Conservation (phyloP, 768 basidiomycete genomes). For the Xerocomellus chrysenteron region DNA sequence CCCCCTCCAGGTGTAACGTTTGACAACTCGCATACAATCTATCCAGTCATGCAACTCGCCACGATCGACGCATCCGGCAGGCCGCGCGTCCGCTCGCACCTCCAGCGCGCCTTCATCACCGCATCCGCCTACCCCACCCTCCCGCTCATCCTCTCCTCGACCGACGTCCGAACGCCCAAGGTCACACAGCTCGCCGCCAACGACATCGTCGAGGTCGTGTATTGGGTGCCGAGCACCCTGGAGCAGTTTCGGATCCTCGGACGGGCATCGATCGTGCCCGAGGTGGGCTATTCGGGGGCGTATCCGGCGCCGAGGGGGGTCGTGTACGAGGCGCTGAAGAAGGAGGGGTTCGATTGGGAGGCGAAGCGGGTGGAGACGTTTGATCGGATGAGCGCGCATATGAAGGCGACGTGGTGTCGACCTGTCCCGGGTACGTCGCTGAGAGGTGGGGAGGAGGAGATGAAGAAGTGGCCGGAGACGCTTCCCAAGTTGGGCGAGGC, state of each 20-base stretch:
- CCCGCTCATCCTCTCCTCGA: constrained; percentile 65
- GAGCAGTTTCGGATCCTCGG: constrained; percentile 78
- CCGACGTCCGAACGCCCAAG: constrained; percentile 75
- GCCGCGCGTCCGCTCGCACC: constrained; percentile 64
- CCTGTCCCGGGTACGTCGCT: constrained; percentile 63
- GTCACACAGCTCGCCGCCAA: constrained; percentile 32
- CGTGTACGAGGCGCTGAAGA: constrained; percentile 33
- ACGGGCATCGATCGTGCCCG: constrained; percentile 53
- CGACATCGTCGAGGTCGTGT: constrained; percentile 54
- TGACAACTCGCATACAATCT: not conserved
- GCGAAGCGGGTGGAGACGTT: constrained; percentile 59
- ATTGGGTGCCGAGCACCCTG: constrained; percentile 67
- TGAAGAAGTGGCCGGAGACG: constrained; percentile 58
- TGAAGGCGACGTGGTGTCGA: constrained; percentile 73
- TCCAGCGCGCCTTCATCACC: constrained; percentile 60
- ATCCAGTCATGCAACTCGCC: constrained; percentile 55
- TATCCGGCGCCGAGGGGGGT: constrained; percentile 21
- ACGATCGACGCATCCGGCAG: constrained; percentile 27
- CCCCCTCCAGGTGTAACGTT: not conserved
- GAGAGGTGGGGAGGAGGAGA: constrained; percentile 51
- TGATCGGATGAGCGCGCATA: constrained; percentile 51
- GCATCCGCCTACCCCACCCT: constrained; percentile 41
- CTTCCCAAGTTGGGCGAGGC: constrained; percentile 50
- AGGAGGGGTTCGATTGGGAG: constrained; percentile 57
- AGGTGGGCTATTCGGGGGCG: constrained; percentile 36